A percentile compares a stretch with the other conserved stretches of the same genome.
Conservation (phyloP, 1,284 basidiomycete species). For the Moesziomyces parantarcticus region DNA sequence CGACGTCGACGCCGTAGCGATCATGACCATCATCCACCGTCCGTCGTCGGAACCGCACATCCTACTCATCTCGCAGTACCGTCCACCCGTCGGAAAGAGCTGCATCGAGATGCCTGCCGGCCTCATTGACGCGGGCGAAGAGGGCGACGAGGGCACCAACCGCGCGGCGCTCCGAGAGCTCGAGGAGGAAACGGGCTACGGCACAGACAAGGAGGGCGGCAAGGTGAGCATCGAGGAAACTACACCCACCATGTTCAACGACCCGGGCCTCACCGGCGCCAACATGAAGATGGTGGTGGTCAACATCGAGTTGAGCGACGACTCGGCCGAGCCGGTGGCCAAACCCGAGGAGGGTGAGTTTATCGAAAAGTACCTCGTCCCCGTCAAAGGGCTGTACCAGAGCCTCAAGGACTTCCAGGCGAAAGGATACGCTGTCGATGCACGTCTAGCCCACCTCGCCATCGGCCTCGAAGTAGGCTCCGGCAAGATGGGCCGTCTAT, state of each 20-base stretch:
- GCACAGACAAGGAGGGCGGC: slow-evolving; percentile 50
- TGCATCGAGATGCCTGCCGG: slow-evolving; percentile 67
- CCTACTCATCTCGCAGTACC: slow-evolving; percentile 62
- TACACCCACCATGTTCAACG: slow-evolving; percentile 58
- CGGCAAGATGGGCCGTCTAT: slow-evolving; percentile 40
- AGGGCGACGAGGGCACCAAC: slow-evolving; percentile 56
- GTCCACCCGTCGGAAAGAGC: slow-evolving; percentile 53
- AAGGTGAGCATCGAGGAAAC: slow-evolving; percentile 50
- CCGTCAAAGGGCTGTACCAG: slow-evolving; percentile 50
- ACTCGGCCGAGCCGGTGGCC: slow-evolving; percentile 62
- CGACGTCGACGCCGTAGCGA: slow-evolving; percentile 65
- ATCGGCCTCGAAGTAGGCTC: slow-evolving; percentile 56
- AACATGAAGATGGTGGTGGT: slow-evolving; percentile 65
- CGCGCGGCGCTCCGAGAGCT: slow-evolving; percentile 63
- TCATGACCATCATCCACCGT: slow-evolving; percentile 61
- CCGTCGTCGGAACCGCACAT: slow-evolving; percentile 54
- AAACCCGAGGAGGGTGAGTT: slow-evolving; percentile 66
- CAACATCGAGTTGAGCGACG: slow-evolving; percentile 56
- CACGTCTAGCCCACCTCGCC: slow-evolving; percentile 63
- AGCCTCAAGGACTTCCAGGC: slow-evolving; percentile 55
- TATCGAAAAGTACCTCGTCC: slow-evolving; percentile 64
- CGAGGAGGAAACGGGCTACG: slow-evolving; percentile 66
- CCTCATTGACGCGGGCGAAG: slow-evolving; percentile 64
- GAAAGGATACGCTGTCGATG: slow-evolving; percentile 61
- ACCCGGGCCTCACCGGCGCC: slow-evolving; percentile 60